phyloP scores from a whole-genome alignment of 1,284 basidiomycete species.

The Psilocybe mexicana region DNA sequence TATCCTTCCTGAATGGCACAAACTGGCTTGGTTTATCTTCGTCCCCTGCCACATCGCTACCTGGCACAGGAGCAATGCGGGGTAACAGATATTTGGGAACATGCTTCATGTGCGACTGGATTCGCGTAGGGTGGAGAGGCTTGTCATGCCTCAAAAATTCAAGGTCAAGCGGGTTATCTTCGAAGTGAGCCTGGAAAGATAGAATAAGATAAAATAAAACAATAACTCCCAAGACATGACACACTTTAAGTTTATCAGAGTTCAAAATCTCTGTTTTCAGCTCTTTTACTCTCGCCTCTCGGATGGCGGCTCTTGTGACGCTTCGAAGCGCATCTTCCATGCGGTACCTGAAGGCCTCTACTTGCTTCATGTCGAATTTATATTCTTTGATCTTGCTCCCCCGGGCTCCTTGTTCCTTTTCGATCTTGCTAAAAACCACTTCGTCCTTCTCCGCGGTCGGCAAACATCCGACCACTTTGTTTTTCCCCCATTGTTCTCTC shows the following conservation, averaged over 20 bases:
- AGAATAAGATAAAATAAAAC: neutral
- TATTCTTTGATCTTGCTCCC: slow-evolving; percentile 89
- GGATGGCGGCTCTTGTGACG: slow-evolving; percentile 85
- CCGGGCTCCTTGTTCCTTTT: slow-evolving; percentile 68
- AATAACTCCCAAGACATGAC: neutral
- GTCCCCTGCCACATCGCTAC: slow-evolving; percentile 26
- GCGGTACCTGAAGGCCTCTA: slow-evolving; percentile 97
- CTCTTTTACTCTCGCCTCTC: slow-evolving; percentile 94
- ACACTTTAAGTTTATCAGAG: slow-evolving; percentile 92
- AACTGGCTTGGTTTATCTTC: slow-evolving; percentile 45
- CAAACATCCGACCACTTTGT: slow-evolving; percentile 67
- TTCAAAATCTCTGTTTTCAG: slow-evolving; percentile 93
- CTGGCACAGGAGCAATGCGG: slow-evolving; percentile 61
- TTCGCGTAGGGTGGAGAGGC: slow-evolving; percentile 83
- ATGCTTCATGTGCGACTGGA: slow-evolving; percentile 94
- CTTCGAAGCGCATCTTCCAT: slow-evolving; percentile 95
- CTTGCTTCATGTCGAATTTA: slow-evolving; percentile 90
- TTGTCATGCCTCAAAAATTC: slow-evolving; percentile 95
- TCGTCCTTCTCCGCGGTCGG: slow-evolving; percentile 78
- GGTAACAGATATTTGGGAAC: slow-evolving; percentile 94
- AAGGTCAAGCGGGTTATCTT: slow-evolving; percentile 94
- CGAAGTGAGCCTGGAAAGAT: slow-evolving; percentile 83
- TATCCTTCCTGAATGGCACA: slow-evolving; percentile 70
- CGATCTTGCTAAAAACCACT: slow-evolving; percentile 75
- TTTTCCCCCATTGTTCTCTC: slow-evolving; percentile 73